These are phyloP conservation scores for Inga oerstediana DNA, from an alignment of 306 rosid species.

Conservation along the genomic window DNA sequence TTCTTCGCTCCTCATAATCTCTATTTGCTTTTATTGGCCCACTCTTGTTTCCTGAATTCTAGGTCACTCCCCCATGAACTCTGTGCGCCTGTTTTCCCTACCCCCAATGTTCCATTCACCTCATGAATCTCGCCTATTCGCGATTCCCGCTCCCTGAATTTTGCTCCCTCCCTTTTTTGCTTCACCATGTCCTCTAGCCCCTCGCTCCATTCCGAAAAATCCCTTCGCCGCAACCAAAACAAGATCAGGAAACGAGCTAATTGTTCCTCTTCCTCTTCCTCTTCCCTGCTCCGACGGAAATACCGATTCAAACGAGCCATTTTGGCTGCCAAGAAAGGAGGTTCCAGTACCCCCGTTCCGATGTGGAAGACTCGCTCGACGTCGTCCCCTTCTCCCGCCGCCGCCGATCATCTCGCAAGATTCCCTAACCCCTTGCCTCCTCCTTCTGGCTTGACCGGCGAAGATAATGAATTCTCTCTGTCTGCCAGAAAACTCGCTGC, in stretches of 20 bases:
- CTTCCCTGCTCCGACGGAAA: slow-evolving; percentile 37
- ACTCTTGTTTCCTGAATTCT: slow-evolving; percentile 58
- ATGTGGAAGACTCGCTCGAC: slow-evolving; percentile 60
- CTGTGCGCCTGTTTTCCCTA: slow-evolving; percentile 28
- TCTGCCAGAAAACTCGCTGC: slow-evolving; percentile 87
- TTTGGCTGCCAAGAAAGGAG: slow-evolving; percentile 50
- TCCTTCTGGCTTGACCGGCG: slow-evolving; percentile 40
- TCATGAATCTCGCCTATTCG: slow-evolving; percentile 32
- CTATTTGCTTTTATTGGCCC: slow-evolving; percentile 30
- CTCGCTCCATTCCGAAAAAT: slow-evolving; percentile 25
- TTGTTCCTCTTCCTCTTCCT: slow-evolving; percentile 43
- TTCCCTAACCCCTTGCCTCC: slow-evolving; percentile 24
- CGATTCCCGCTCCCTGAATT: slow-evolving; percentile 31
- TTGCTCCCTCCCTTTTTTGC: not conserved
- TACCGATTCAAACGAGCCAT: slow-evolving; percentile 52
- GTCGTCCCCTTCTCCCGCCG: slow-evolving; percentile 37
- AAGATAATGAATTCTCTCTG: slow-evolving; percentile 53
- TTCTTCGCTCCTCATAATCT: slow-evolving; percentile 41
- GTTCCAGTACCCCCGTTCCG: slow-evolving; percentile 73
- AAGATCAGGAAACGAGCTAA: slow-evolving; percentile 55
- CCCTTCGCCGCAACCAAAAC: slow-evolving; percentile 13
- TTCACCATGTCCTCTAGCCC: slow-evolving; percentile 63
- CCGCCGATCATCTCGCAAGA: not conserved
- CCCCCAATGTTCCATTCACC: slow-evolving; percentile 24
- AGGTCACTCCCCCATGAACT: slow-evolving; percentile 41